Conservation (phyloP, 495 filamentous ascomycete species). For the Amniculicola lignicola region DNA sequence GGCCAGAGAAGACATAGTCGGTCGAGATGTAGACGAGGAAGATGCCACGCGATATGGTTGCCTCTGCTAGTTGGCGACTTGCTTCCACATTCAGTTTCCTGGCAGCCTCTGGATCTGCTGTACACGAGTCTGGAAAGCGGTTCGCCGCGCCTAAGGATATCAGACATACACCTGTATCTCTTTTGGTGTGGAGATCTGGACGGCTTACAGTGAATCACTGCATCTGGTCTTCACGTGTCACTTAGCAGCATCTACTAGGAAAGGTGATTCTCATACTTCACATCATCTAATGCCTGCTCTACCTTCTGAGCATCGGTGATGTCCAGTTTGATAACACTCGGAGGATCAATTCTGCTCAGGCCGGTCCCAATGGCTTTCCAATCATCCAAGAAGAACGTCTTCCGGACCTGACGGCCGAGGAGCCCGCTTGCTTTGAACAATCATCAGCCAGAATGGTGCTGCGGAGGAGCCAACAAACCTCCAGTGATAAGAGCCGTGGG, state of each 20-base stretch:
- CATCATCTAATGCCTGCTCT: constrained; percentile 57
- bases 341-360: constrained; percentile 66
- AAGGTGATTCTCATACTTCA: constrained; percentile 50
- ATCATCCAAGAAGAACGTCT: constrained; percentile 63
- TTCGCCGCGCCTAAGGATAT: constrained; percentile 79
- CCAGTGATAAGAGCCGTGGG: constrained; percentile 76
- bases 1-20: constrained; percentile 89
- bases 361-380: constrained; percentile 86
- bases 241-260: constrained; percentile 3
- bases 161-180: too few species aligned
- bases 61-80: constrained; percentile 61
- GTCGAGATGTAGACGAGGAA: constrained; percentile 90
- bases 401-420: constrained; percentile 75
- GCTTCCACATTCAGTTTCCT: constrained; percentile 73
- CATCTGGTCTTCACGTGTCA: constrained; percentile 59
- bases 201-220: constrained; percentile 78
- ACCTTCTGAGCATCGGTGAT: constrained; percentile 61
- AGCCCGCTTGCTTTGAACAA: constrained; percentile 52
- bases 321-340: constrained; percentile 72
- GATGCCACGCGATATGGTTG: constrained; percentile 59
- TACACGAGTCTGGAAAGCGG: constrained; percentile 80
- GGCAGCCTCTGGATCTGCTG: constrained; percentile 71
- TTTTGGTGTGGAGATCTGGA: too few species aligned
- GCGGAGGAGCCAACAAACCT: constrained; percentile 49
- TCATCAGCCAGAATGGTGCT: constrained; percentile 2